A percentile compares a stretch with the other conserved stretches of the same genome.
Evolutionary conservation across 345 rosid genomes (phyloP).

Genomic region (Eucalyptus cloeziana): DNA sequence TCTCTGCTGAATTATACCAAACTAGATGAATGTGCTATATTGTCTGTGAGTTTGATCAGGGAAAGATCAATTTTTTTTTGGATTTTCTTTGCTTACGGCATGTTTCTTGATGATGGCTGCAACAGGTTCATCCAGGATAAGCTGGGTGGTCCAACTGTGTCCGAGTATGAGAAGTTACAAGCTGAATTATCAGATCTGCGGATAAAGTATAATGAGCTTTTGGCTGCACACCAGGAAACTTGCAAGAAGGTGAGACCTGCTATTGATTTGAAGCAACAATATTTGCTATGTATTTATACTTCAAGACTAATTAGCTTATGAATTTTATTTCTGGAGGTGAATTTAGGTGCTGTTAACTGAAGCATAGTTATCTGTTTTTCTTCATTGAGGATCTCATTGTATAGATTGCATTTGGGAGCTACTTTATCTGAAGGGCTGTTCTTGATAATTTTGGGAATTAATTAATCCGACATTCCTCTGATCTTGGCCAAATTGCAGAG

Average conservation of each 20-base stretch:
- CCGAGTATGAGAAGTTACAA: conserved; percentile 81
- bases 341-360: neutral
- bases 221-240: conserved; percentile 52
- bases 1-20: neutral
- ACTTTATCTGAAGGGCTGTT: neutral
- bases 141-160: conserved; percentile 63
- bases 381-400: neutral
- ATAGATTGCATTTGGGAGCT: neutral
- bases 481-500: neutral
- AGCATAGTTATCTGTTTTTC: neutral
- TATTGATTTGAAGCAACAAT: neutral
- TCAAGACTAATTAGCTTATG: neutral
- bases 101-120: neutral
- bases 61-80: neutral
- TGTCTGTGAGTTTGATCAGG: neutral
- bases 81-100: neutral
- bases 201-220: conserved; percentile 55
- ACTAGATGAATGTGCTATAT: neutral
- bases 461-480: neutral
- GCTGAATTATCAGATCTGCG: conserved; percentile 65
- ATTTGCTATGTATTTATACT: neutral
- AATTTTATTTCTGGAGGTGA: neutral
- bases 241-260: conserved; percentile 46
- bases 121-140: conserved; percentile 77
- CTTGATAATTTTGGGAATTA: neutral